Conservation (phyloP, 169 alveolate species). For the Plasmodium coatneyi region DNA sequence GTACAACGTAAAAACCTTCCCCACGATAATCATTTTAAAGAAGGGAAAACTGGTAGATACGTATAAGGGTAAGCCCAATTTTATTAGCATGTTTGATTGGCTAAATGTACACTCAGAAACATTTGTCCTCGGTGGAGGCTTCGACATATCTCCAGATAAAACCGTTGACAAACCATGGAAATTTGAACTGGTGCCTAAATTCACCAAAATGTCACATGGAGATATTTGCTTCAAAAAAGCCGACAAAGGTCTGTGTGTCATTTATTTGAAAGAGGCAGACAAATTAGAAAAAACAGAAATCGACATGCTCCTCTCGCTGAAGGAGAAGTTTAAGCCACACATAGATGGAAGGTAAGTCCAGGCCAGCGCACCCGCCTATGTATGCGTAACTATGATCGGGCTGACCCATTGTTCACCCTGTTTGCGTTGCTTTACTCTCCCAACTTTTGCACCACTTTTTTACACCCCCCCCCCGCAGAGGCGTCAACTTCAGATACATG, state of each 20-base stretch:
- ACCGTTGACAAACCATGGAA: conserved; percentile 90
- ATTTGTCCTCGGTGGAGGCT: conserved; percentile 95
- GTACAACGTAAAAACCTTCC: conserved; percentile 90
- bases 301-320: conserved; percentile 86
- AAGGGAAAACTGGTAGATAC: conserved; percentile 86
- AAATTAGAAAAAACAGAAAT: conserved; percentile 80
- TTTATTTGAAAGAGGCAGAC: conserved; percentile 84
- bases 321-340: conserved; percentile 87
- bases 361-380: neutral
- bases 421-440: neutral
- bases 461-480: conserved; percentile 71
- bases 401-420: neutral
- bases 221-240: conserved; percentile 90
- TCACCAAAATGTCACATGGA: conserved; percentile 86
- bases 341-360: conserved; percentile 78
- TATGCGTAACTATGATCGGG: neutral
- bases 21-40: conserved; percentile 89
- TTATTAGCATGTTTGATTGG: conserved; percentile 92
- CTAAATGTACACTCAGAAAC: conserved; percentile 96
- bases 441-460: neutral
- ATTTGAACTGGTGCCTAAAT: conserved; percentile 86
- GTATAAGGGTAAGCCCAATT: conserved; percentile 93
- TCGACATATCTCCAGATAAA: conserved; percentile 85
- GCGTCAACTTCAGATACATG: conserved; percentile 88
- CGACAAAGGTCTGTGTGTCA: conserved; percentile 86